Percentiles rank a stretch among this genome's conserved stretches.
These are phyloP conservation scores for Aspergillus nanangensis DNA, from an alignment of 495 filamentous ascomycete genomes.

Conservation along the genomic window DNA sequence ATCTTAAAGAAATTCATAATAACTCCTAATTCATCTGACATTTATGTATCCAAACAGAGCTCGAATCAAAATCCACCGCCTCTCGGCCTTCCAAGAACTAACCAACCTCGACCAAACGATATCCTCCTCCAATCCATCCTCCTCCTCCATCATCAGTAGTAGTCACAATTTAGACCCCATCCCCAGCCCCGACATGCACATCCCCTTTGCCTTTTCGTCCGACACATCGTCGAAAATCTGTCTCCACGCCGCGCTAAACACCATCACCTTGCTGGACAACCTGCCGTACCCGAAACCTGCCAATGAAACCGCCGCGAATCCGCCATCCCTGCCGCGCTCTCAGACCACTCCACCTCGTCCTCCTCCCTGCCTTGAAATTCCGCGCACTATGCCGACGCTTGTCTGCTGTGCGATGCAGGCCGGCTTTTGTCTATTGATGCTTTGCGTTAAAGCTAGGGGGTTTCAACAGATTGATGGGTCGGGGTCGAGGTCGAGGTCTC, in stretches of 20 bases:
- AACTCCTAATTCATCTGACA: too few species aligned
- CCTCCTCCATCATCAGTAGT: too few species aligned
- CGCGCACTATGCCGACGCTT: constrained; percentile 46
- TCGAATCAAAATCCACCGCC: constrained; percentile 46
- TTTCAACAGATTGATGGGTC: too few species aligned
- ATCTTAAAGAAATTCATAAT: too few species aligned
- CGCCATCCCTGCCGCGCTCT: constrained; percentile 6
- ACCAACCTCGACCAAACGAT: too few species aligned
- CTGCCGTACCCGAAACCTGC: constrained; percentile 29
- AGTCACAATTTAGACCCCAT: not conserved
- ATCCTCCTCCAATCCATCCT: too few species aligned
- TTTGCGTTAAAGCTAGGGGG: constrained; percentile 9
- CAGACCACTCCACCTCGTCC: too few species aligned
- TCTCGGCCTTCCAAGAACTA: constrained; percentile 45
- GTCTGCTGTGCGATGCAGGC: constrained; percentile 49
- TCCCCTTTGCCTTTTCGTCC: constrained; percentile 31
- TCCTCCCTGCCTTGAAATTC: constrained; percentile 16
- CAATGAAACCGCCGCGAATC: constrained; percentile 3
- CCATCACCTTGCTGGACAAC: constrained; percentile 33
- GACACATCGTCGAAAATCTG: constrained; percentile 42
- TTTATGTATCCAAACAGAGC: too few species aligned
- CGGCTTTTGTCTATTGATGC: constrained; percentile 46
- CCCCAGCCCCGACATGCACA: not conserved
- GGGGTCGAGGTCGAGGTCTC: too few species aligned
- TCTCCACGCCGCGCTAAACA: constrained; percentile 37